Evolutionary conservation across 2,329 filamentous ascomycete species (phyloP).

Genomic region (Pseudohalonectria lignicola): DNA sequence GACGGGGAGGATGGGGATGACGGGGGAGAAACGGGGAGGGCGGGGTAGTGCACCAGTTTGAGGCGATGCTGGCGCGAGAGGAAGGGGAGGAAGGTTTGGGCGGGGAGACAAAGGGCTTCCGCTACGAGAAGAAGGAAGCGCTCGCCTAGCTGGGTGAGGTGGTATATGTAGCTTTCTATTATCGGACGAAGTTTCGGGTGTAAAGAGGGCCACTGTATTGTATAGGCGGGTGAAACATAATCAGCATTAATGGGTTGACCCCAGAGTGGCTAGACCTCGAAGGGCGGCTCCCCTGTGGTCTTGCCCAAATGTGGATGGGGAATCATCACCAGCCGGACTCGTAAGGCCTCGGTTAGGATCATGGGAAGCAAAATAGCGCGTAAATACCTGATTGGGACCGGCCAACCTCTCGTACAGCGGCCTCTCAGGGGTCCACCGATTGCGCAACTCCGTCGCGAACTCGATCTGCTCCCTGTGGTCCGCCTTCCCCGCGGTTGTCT

Average conservation of each 20-base stretch:
- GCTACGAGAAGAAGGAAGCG: slow-evolving; percentile 46
- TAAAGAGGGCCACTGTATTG: slow-evolving; percentile 33
- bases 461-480: slow-evolving; percentile 50
- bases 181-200: slow-evolving; percentile 21
- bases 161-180: slow-evolving; percentile 36
- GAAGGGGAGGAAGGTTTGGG: slow-evolving; percentile 38
- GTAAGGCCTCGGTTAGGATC: too few species aligned
- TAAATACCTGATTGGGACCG: slow-evolving; percentile 33
- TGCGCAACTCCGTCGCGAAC: slow-evolving; percentile 42
- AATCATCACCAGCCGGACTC: too few species aligned
- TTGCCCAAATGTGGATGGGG: too few species aligned
- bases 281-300: too few species aligned
- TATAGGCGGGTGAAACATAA: too few species aligned
- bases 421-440: slow-evolving; percentile 17
- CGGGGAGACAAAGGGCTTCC: slow-evolving; percentile 37
- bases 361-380: too few species aligned
- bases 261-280: too few species aligned
- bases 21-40: too few species aligned
- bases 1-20: too few species aligned
- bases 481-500: slow-evolving; percentile 39
- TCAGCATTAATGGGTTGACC: too few species aligned
- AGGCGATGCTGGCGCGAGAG: slow-evolving; percentile 46
- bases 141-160: slow-evolving; percentile 37
- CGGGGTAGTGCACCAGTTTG: slow-evolving; percentile 47
- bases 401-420: slow-evolving; percentile 30